Base-by-base conservation (phyloP, 345 rosid species). In the Hibiscus trionum region DNA sequence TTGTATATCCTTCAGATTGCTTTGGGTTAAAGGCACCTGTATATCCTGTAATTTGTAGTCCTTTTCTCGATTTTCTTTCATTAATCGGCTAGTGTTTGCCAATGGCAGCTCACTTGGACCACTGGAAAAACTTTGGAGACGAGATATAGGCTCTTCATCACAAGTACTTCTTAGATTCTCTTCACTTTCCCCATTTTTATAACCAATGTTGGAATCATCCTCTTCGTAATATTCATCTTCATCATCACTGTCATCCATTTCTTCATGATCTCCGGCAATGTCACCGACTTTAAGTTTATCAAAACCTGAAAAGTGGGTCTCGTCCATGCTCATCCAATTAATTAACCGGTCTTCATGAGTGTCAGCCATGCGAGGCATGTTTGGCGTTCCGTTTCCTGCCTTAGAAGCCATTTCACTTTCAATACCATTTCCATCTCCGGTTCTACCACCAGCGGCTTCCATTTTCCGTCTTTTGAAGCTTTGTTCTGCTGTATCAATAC, bases 261-360 rank as follows among this genome's bases (percentile, higher is more conserved):
- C 81, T 69, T 77, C 77, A 44, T 39, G 44, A 31, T 70, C 80
- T n/a, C 65, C 79, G 55, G 53, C 75, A 60, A 66, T 61, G n/a
- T 76, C 78, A 31, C 64, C 49, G 9, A 70, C 75, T 70, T 84
- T 80, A 14, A 37, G 16, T 17, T 75, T 74, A 61, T 77, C 78
- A 63, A 16, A 66, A 62, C 66, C 72, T 73, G 52, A 70, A 74
- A 81, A 67, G 46, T 47, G 74, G 26, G 75, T 70, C 8, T 81
- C 84, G 66, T 80, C 80, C 73, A 61, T 71, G 80, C 78, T 78
- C 82, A 82, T 85, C 88, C 88, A 81, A 70, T 73, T 80, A 62
- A 82, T 84, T 35, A 85, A 61, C 21, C 27, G 67, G 62, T 63
- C 73, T 37, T 75, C 65, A 5, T n/a, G 57, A 59, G 55, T 75